Base-by-base conservation (phyloP, 2,329 filamentous ascomycete genomes). In the Trichophyton simii region DNA sequence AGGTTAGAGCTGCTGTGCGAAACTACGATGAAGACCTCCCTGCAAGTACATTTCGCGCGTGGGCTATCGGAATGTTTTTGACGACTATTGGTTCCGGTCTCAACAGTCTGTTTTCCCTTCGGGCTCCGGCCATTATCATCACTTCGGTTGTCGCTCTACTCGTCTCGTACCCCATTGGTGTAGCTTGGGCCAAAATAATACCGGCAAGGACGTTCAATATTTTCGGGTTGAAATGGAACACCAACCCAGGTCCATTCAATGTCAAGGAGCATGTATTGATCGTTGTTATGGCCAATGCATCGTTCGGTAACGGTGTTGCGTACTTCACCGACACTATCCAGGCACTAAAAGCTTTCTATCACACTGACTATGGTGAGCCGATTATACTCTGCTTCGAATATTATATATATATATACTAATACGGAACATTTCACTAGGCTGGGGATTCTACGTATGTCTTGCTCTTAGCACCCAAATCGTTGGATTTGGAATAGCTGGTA, bases 281-380 rank as follows among this genome's bases (percentile, higher is more conserved):
- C 6, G 74, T 76, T 15, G 71, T 79, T 60, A 80, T 78, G 78
- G 86, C 87, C 15, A 83, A 87, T 68, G 85, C 88, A 4, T 84
- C 85, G 3, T 87, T 85, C 76, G 58, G 83, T 80, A 72, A 73
- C 63, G 76, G 77, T 59, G 73, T 71, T 4, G 85, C 86, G 2
- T 90, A 90, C 67, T 86, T 86, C 0, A 89, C 87, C 0, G 87
- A 90, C 66, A 85, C 89, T 34, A 81, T 91, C 52, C 77, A 89
- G 1, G 87, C 87, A 0, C 86, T 89, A 72, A 75, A 83, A 18
- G 80, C 86, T 15, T 89, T 89, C 67, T 90, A 90, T 70, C 83
- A 86, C 69, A 81, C 88, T 67, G 76, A 85, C 62, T 87, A 87
- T 67, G 85, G 86, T 64, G 48, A 34, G 55, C 28, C 6, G 1